Evolutionary conservation across 805 yeast genomes (phyloP), one percentile per base, ranked within the genome.

Genomic region (Kuraishia ogatae): DNA sequence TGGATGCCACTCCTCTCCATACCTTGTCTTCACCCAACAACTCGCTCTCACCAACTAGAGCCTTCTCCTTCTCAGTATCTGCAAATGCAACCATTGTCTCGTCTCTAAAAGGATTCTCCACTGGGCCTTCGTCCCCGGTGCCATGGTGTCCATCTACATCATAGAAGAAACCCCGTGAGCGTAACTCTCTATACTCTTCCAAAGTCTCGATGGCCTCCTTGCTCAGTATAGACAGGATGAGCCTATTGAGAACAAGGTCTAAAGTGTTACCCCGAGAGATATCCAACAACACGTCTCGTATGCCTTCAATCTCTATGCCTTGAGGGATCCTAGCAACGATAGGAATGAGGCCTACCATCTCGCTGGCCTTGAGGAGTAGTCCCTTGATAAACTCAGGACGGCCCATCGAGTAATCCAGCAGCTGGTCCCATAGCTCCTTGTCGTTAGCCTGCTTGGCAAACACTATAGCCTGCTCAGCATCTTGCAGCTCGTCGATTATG

Each of bases 361-460:
- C 83, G 59, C 87, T 89, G 0, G 88, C 83, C 54, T 81, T 74
- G 56, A 86, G 85, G 55, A 94, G 76, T 51, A 93, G 72, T 6
- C 87, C 87, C 57, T 82, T 81, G 49, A 93, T 85, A 64, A 89
- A 91, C n/a, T 75, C 75, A 0, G 97, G 94, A 59, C 83, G 83
- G 47, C 77, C 75, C 71, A 84, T 77, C 21, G 96, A 84, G 65
- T 84, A 82, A 21, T 81, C 83, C 11, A 93, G 70, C 58, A 93
- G 74, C 50, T 83, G 82, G 48, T 83, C 83, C 96, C 97, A 91
- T 11, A 90, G 71, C n/a, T 89, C 96, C 22, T 74, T 68, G 61
- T 90, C 96, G 53, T 83, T 82, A 57, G 81, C 76, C 11, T 76
- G 76, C 53, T 76, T 78, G 1, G 92, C 94, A 75, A 91, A 94